These are phyloP conservation scores for Mycena belliarum DNA, from an alignment of 768 basidiomycete genomes.

Conservation along the genomic window DNA sequence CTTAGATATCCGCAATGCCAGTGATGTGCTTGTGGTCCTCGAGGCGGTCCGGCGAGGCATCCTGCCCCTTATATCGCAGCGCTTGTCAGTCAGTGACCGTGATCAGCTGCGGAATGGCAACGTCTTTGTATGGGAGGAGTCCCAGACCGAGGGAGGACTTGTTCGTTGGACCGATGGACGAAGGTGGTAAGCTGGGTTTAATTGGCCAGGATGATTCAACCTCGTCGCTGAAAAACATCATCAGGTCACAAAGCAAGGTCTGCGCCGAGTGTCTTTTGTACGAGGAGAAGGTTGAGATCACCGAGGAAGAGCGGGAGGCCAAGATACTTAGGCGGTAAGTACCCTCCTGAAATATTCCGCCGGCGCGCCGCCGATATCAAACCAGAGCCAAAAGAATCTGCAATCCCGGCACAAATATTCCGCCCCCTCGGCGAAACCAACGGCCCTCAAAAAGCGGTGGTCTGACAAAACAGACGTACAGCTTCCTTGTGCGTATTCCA, in stretches of 20 bases:
- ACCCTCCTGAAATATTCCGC: too few relatives aligned
- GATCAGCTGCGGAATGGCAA: constrained; percentile 52
- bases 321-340: constrained; percentile 41
- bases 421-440: constrained; percentile 48
- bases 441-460: constrained; percentile 56
- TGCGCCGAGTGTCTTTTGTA: constrained; percentile 60
- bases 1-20: constrained; percentile 54
- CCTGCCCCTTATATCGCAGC: constrained; percentile 50
- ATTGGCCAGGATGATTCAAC: neutral
- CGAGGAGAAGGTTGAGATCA: constrained; percentile 58
- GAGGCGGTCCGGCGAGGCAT: constrained; percentile 55
- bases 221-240: neutral
- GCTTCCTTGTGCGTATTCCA: constrained; percentile 51
- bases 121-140: constrained; percentile 65
- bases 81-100: constrained; percentile 48
- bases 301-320: constrained; percentile 55
- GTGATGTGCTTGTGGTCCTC: constrained; percentile 54
- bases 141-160: constrained; percentile 49
- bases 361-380: neutral
- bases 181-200: constrained; percentile 40
- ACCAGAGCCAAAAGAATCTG: constrained; percentile 44
- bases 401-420: constrained; percentile 41
- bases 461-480: constrained; percentile 62
- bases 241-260: constrained; percentile 64
- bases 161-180: constrained; percentile 64